Percentiles rank a stretch among this genome's conserved stretches.
Conservation (phyloP, 2,329 filamentous ascomycete species). For the Phoma herbarum region DNA sequence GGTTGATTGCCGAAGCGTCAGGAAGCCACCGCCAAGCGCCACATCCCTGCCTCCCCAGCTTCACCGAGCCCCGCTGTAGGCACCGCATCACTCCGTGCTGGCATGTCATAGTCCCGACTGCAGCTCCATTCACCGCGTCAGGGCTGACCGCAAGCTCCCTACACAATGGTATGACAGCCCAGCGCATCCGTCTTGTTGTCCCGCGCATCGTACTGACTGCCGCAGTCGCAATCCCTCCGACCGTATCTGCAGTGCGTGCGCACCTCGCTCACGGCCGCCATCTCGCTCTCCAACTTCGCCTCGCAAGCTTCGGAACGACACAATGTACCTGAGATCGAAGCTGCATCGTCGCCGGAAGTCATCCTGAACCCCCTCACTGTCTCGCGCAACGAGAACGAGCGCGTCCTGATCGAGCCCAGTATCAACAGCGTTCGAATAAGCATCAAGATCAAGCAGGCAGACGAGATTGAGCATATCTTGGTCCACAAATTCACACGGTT, state of each 20-base stretch:
- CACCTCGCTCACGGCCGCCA: constrained; percentile 89
- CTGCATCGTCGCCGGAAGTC: constrained; percentile 89
- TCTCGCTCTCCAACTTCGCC: constrained; percentile 95
- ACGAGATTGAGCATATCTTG: constrained; percentile 97
- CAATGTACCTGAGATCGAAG: constrained; percentile 98
- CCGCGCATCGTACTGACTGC: constrained; percentile 35
- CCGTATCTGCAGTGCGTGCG: constrained; percentile 97
- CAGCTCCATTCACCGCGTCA: constrained; percentile 28
- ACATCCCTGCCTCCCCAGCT: constrained; percentile 37
- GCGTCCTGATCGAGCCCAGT: constrained; percentile 93
- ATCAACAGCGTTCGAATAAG: constrained; percentile 97
- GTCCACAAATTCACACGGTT: constrained; percentile 99
- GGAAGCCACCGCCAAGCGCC: constrained; percentile 34
- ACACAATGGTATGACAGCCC: constrained; percentile 41
- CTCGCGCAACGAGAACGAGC: constrained; percentile 95
- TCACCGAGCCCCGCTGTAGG: constrained; percentile 37
- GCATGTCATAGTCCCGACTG: constrained; percentile 43
- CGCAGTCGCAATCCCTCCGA: constrained; percentile 90
- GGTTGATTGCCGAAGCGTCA: constrained; percentile 40
- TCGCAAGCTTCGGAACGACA: constrained; percentile 96
- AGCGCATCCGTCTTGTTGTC: background rate
- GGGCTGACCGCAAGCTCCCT: constrained; percentile 31
- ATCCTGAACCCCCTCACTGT: constrained; percentile 90
- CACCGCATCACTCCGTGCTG: constrained; percentile 39
- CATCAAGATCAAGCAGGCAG: constrained; percentile 99